phyloP scores from a whole-genome alignment of 257 asterid genomes.

The Striga asiatica region DNA sequence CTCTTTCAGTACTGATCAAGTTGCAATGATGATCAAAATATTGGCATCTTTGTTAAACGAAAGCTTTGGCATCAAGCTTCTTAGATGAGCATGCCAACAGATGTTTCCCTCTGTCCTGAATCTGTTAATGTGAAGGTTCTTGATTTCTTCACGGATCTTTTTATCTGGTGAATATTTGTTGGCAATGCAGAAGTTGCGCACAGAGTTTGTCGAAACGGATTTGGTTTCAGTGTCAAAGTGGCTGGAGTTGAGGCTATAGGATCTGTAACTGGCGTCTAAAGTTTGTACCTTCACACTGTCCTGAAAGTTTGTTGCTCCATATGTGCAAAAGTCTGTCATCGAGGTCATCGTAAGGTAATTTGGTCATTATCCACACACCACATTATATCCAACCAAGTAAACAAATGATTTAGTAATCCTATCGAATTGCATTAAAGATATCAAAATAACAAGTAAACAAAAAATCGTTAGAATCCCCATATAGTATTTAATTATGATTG shows the following conservation, averaged over 20 bases:
- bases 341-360: constrained; percentile 99
- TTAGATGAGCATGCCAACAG: constrained; percentile 31
- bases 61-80: constrained; percentile 45
- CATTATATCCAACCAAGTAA: too few species aligned
- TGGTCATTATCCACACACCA: too few species aligned
- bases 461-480: too few species aligned
- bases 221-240: constrained; percentile 54
- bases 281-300: constrained; percentile 94
- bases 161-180: constrained; percentile 50
- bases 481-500: too few species aligned
- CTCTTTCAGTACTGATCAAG: constrained; percentile 37
- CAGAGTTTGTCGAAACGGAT: constrained; percentile 63
- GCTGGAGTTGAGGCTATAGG: constrained; percentile 80
- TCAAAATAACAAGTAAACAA: too few species aligned
- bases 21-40: constrained; percentile 32
- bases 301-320: constrained; percentile 98
- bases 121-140: constrained; percentile 62
- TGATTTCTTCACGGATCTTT: constrained; percentile 68
- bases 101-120: constrained; percentile 66
- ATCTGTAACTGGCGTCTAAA: constrained; percentile 61
- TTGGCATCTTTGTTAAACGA: constrained; percentile 68
- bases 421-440: too few species aligned
- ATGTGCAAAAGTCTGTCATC: constrained; percentile 98
- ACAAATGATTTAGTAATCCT: too few species aligned
- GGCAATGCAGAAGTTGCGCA: constrained; percentile 52